Evolutionary conservation across 2,329 filamentous ascomycete species (phyloP), one percentile per base, ranked within the genome.

Genomic region (Stemphylium lycopersici): DNA sequence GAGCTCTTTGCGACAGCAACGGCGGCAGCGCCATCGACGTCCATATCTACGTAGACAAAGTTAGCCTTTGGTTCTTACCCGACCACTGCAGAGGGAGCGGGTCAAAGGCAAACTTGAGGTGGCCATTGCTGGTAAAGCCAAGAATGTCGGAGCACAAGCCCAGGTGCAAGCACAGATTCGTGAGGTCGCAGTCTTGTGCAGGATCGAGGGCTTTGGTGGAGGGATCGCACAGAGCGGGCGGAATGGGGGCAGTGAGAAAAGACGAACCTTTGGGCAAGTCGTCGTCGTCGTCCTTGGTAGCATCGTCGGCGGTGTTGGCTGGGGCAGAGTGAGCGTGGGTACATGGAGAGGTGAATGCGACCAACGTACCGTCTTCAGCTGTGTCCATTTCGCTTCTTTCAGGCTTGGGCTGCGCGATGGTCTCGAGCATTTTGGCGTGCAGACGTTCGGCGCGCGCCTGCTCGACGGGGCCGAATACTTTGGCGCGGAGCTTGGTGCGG

Each of bases 391-490:
- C 74, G 50, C 76, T 75, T 56, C 65, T 72, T 49, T 75, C 70
- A 44, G 90, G 87, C 74, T 90, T 91, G 56, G 90, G 87, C 71
- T 92, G 87, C 52, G 87, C 83, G 41, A 89, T 90, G 66, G 96
- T 76, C 73, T 93, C 91, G 69, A 93, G 82, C 56, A 97, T 82
- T 78, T 95, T 96, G 57, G 90, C 89, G 34, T 91, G 91, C 32
- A 97, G 85, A 63, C 93, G 88, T 76, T 93, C 88, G 48, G 87
- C 88, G 65, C 93, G 86, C 40, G 90, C 92, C 67, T 83, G 80
- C 75, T 93, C 91, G 50, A 87, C 87, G 13, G 93, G 93, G 1
- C 89, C 90, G 77, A 96, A 97, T 62, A 97, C 89, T 62, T 86
- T 87, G 62, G 85, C 81, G 76, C 93, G 93, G 62, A 96, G 83